Evolutionary conservation across 371 early-diverging fungal species (phyloP).

Genomic region (Funneliformis caledonium): DNA sequence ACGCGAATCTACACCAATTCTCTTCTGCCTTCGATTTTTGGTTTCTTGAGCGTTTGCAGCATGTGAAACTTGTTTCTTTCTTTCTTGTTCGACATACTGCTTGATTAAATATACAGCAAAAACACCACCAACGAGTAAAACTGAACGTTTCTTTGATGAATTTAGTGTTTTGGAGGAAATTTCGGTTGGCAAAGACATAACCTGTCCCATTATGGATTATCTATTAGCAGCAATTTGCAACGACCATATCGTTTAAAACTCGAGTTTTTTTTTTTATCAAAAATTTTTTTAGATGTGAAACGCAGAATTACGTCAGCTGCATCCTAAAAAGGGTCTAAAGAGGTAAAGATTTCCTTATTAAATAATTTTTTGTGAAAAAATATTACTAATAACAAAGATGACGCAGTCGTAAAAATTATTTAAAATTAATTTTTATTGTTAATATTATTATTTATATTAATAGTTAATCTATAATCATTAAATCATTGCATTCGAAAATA

Average conservation of each 20-base stretch:
- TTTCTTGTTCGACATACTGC: slow-evolving; percentile 19
- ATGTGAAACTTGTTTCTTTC: background rate
- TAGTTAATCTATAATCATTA: no score
- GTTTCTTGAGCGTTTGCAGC: slow-evolving; percentile 4
- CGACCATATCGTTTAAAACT: no score
- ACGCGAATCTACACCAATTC: slow-evolving; percentile 68
- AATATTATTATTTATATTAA: no score
- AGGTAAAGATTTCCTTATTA: no score
- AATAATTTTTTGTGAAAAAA: no score
- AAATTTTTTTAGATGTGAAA: background rate
- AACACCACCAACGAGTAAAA: background rate
- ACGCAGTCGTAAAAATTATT: no score
- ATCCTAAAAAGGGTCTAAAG: background rate
- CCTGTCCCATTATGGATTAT: slow-evolving; percentile 5
- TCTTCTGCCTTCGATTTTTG: slow-evolving; percentile 44
- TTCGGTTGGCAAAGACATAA: background rate
- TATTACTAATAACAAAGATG: no score
- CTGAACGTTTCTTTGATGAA: slow-evolving; percentile 16
- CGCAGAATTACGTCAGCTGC: background rate
- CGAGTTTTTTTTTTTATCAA: background rate
- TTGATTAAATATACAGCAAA: slow-evolving; percentile 4
- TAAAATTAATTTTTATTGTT: no score
- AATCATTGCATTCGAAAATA: background rate
- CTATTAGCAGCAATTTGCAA: no score
- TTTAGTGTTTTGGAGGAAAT: background rate